phyloP scores from a whole-genome alignment of 75 land plant genomes.

The Azolla pinnata region DNA sequence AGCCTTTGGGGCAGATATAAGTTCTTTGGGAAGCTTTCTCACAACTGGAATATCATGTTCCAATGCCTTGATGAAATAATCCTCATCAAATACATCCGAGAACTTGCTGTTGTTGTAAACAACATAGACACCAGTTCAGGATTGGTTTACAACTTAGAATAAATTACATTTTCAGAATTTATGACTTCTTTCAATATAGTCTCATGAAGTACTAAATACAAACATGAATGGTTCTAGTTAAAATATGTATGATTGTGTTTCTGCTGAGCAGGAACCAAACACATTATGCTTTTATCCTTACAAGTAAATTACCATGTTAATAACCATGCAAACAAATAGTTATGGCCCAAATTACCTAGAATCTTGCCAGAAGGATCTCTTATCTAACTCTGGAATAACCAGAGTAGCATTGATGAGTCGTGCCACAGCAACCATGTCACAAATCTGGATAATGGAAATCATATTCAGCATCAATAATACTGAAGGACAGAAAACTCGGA shows the following conservation, averaged over 20 bases:
- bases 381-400: conserved; percentile 91
- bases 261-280: no score
- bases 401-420: conserved; percentile 92
- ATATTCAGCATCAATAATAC: not conserved
- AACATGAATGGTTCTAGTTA: no score
- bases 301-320: no score
- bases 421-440: conserved; percentile 99
- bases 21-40: conserved; percentile 62
- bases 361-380: conserved; percentile 92
- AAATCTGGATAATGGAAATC: conserved; percentile 43
- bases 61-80: conserved; percentile 65
- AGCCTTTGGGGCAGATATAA: conserved; percentile 51
- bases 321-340: not conserved
- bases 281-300: no score
- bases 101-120: conserved; percentile 81
- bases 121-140: not conserved
- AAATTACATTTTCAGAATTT: not conserved
- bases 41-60: conserved; percentile 66
- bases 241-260: no score
- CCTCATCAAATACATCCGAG: conserved; percentile 89
- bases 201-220: no score
- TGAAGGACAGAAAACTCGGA: not conserved
- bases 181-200: not conserved
- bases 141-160: not conserved
- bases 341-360: conserved; percentile 48